These are phyloP conservation scores for Osmozyma mogii DNA, from an alignment of 805 yeast genomes.

Conservation along the genomic window DNA sequence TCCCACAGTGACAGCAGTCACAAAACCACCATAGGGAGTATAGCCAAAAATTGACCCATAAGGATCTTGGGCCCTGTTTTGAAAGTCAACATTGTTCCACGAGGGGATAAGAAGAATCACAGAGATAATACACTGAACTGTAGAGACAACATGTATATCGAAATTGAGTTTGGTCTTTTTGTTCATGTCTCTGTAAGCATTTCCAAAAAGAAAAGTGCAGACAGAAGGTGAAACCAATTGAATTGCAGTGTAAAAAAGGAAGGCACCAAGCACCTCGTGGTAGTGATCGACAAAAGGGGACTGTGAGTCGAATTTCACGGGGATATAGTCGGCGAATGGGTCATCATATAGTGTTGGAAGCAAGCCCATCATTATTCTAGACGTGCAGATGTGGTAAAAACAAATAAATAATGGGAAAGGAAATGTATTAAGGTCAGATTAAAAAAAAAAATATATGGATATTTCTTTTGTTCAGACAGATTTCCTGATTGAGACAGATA, in stretches of 20 bases:
- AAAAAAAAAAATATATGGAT: no score
- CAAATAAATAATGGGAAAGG: no score
- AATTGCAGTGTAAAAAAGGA: conserved; percentile 50
- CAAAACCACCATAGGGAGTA: conserved; percentile 70
- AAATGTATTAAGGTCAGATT: no score
- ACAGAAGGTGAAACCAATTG: conserved; percentile 47
- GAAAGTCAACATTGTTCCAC: conserved; percentile 47
- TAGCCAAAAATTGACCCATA: conserved; percentile 44
- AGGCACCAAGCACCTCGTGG: conserved; percentile 65
- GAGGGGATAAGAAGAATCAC: conserved; percentile 54
- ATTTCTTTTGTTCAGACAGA: no score
- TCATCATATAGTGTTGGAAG: conserved; percentile 29
- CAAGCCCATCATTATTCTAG: no score
- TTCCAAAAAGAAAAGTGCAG: conserved; percentile 43
- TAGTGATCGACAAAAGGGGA: conserved; percentile 45
- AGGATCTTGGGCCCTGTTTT: conserved; percentile 34
- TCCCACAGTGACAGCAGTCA: conserved; percentile 66
- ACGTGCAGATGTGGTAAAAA: no score
- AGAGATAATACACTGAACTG: conserved; percentile 72
- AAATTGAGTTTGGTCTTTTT: conserved; percentile 56
- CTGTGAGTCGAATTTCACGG: conserved; percentile 39
- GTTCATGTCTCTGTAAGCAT: conserved; percentile 41
- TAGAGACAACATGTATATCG: conserved; percentile 85
- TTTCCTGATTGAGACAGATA: no score
- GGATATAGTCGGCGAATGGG: conserved; percentile 36